Evolutionary conservation across 2,329 filamentous ascomycete species (phyloP).

Genomic region (Botrytis hyacinthi): DNA sequence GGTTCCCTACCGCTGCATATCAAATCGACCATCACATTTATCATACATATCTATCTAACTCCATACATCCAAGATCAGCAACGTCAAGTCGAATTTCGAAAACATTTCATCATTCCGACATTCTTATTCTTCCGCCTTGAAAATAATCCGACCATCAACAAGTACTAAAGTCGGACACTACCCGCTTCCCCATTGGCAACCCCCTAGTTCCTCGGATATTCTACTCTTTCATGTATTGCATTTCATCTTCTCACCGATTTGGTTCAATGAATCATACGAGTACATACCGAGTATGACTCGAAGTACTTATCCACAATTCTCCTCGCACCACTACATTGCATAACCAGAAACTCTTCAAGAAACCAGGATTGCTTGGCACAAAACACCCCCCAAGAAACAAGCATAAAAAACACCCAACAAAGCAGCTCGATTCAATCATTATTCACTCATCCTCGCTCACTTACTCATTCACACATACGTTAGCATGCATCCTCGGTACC

Average conservation of each 20-base stretch:
- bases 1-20: constrained; percentile 2
- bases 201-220: neutral
- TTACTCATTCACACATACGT: neutral
- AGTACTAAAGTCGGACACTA: neutral
- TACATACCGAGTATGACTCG: neutral
- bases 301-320: neutral
- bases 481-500: neutral
- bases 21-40: neutral
- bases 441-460: too few species aligned
- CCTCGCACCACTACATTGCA: neutral
- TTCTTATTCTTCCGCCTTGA: neutral
- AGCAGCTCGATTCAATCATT: neutral
- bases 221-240: neutral
- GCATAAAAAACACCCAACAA: neutral
- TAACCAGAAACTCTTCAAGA: neutral
- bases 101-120: neutral
- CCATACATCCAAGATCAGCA: neutral
- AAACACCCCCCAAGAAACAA: neutral
- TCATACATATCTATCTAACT: neutral
- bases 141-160: neutral
- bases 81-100: neutral
- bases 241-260: neutral
- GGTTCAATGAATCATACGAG: neutral
- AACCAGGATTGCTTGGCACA: neutral
- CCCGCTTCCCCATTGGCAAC: neutral